Evolutionary conservation across 2,329 filamentous ascomycete species (phyloP), one percentile per base, ranked within the genome.

Genomic region (Alternaria burnsii): DNA sequence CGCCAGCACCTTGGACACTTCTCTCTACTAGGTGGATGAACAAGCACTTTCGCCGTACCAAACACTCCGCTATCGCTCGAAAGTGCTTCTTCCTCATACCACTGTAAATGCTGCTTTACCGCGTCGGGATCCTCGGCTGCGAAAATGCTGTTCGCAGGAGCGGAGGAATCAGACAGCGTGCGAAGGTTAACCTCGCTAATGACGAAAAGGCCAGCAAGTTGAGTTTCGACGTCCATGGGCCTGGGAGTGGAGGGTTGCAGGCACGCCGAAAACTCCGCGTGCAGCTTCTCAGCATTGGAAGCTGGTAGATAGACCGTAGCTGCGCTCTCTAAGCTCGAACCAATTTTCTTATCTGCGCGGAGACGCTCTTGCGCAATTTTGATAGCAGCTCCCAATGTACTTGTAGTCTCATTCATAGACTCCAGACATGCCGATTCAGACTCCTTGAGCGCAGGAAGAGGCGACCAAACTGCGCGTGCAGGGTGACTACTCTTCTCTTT

Each of bases 1-100:
- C 91, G 87, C 95, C 95, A 99, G 80, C 95, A 99, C 52, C 95
- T 85, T 1, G 87, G 84, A 76, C 95, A 99, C 78, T 98, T 99
- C 47, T 84, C 80, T 12, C 81, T 78, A 14, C 76, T 76, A 0
- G 88, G 84, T 10, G 84, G 79, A 48, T 77, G 61, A 5, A 82
- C 73, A 40, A 70, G 65, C 22, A 71, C 76, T 55, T 34, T 71
- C 44, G 62, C 75, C 22, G 50, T 63, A 2, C 58, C 61, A 18
- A 73, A 52, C 20, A 64, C 8, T 26, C 52, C 64, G 28, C 16
- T 41, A 24, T 10, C 28, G 5, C 40, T 22, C 3, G 38, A 41
- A 18, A 50, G 30, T 4, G 24, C 10, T 47, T 71, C 59, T 16
- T 62, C 62, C 30, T 22, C 52, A 3, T 24, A 24, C 63, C 69